These are phyloP conservation scores for Rhodotorula sp. DNA, from an alignment of 1,284 basidiomycete species.

Conservation along the genomic window DNA sequence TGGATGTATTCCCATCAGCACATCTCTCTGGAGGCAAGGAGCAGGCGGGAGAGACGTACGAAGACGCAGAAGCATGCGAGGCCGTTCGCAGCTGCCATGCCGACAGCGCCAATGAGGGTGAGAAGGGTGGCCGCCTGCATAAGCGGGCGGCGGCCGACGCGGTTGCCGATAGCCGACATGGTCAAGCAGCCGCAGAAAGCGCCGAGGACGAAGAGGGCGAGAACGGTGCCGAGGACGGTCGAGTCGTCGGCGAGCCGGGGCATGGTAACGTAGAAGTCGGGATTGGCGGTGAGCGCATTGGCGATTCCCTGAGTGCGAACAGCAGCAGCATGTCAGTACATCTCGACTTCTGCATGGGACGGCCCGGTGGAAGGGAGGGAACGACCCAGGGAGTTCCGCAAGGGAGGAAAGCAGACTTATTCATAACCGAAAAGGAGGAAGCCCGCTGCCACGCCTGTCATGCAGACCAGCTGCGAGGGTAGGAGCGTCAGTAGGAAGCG, in stretches of 20 bases:
- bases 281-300: constrained; percentile 17
- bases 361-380: too few species aligned
- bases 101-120: constrained; percentile 36
- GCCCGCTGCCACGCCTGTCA: constrained; percentile 29
- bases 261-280: constrained; percentile 6
- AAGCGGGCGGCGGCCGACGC: constrained; percentile 33
- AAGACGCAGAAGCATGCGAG: constrained; percentile 40
- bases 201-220: constrained; percentile 39
- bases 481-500: background rate
- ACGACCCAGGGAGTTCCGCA: too few species aligned
- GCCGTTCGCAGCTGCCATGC: constrained; percentile 39
- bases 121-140: constrained; percentile 29
- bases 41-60: constrained; percentile 1
- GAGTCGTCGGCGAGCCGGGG: background rate
- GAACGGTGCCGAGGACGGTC: constrained; percentile 35
- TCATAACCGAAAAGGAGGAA: constrained; percentile 14
- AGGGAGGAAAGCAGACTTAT: background rate
- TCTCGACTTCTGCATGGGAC: too few species aligned
- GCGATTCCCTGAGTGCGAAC: constrained; percentile 30
- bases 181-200: constrained; percentile 38
- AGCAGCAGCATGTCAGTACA: too few species aligned
- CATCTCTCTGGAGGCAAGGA: too few species aligned
- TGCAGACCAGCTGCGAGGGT: constrained; percentile 13
- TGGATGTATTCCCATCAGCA: too few species aligned
- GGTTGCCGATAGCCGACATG: constrained; percentile 39